phyloP scores from a whole-genome alignment of 2,329 filamentous ascomycete genomes.

The Fusarium oligoseptatum region DNA sequence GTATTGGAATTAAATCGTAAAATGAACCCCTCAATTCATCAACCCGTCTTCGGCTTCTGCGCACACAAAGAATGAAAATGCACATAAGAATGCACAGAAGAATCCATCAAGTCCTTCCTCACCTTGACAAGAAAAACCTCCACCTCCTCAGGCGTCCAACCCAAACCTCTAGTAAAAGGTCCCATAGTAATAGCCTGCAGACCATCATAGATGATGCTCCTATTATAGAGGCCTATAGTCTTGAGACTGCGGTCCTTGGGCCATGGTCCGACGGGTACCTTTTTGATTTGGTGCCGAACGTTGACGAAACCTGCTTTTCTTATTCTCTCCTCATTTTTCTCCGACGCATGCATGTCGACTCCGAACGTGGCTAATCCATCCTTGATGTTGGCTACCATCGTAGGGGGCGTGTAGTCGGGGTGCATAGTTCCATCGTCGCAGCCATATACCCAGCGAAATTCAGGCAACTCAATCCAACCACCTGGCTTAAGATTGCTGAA shows the following conservation, averaged over 20 bases:
- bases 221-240: conserved; percentile 56
- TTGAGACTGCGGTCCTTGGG: conserved; percentile 60
- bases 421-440: conserved; percentile 49
- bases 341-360: conserved; percentile 49
- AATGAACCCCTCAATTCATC: not conserved
- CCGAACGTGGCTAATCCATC: conserved; percentile 48
- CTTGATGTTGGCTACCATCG: conserved; percentile 48
- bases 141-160: conserved; percentile 52
- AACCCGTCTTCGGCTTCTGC: conserved; percentile 10
- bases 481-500: conserved; percentile 55
- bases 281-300: conserved; percentile 54
- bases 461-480: conserved; percentile 61
- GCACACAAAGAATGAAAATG: conserved; percentile 35
- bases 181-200: conserved; percentile 51
- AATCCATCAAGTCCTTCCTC: conserved; percentile 50
- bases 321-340: conserved; percentile 47
- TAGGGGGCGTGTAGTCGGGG: conserved; percentile 42
- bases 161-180: conserved; percentile 51
- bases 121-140: conserved; percentile 52
- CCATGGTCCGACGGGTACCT: conserved; percentile 64
- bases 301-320: conserved; percentile 57
- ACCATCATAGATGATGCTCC: conserved; percentile 47
- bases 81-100: conserved; percentile 32
- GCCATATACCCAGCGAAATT: conserved; percentile 44
- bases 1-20: not conserved